Conservation (phyloP, 2,329 filamentous ascomycete genomes). For the Xylariomycetidae sp. region DNA sequence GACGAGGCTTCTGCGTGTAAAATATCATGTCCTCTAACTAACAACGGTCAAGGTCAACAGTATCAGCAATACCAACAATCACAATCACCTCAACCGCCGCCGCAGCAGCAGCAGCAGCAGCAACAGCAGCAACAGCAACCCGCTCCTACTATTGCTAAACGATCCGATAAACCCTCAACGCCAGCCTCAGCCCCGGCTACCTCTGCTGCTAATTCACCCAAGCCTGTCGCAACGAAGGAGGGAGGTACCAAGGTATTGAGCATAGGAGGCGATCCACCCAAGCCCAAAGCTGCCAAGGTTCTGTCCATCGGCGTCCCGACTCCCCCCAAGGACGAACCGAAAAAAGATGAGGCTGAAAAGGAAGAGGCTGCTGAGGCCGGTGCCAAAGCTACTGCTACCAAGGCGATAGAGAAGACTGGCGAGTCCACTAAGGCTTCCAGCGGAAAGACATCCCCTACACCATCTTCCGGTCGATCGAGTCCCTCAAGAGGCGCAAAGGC, state of each 20-base stretch:
- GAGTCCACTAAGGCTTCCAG: conserved; percentile 51
- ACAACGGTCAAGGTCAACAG: conserved; percentile 36
- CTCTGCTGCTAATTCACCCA: conserved; percentile 36
- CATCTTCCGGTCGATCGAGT: conserved; percentile 79
- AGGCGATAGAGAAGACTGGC: conserved; percentile 89
- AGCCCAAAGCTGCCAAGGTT: conserved; percentile 62
- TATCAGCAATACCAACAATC: conserved; percentile 52
- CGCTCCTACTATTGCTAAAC: conserved; percentile 59
- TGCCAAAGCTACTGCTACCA: conserved; percentile 78
- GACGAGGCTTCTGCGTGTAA: no score
- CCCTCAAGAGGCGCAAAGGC: conserved; percentile 60
- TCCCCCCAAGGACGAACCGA: conserved; percentile 52
- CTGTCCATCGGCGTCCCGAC: conserved; percentile 63
- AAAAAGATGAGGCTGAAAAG: conserved; percentile 35
- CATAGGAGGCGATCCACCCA: conserved; percentile 51
- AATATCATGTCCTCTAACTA: neutral
- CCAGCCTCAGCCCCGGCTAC: conserved; percentile 39
- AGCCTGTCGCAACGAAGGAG: conserved; percentile 50
- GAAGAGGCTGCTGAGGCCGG: conserved; percentile 46
- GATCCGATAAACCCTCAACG: conserved; percentile 42
- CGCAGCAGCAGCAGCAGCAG: conserved; percentile 43
- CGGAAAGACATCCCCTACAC: conserved; percentile 75
- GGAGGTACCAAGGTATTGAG: conserved; percentile 60
- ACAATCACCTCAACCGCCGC: conserved; percentile 45
- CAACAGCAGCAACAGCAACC: conserved; percentile 34